Evolutionary conservation across 2,329 filamentous ascomycete species (phyloP).

Genomic region (Ophiostoma australiae): DNA sequence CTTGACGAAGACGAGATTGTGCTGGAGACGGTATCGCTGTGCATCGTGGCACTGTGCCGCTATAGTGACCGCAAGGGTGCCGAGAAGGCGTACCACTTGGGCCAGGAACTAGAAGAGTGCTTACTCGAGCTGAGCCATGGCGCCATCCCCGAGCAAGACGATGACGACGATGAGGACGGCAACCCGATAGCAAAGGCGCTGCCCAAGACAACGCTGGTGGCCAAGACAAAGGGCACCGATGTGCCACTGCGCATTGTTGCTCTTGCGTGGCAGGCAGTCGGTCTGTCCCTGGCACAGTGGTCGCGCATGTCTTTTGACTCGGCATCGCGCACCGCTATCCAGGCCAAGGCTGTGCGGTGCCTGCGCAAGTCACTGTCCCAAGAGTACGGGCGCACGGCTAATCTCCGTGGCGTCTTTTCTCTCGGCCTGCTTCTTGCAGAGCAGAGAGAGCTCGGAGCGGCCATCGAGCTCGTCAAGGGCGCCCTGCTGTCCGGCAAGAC

Average conservation of each 20-base stretch:
- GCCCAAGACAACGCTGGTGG: slow-evolving; percentile 27
- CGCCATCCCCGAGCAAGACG: slow-evolving; percentile 33
- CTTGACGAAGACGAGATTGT: slow-evolving; percentile 76
- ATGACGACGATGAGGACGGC: slow-evolving; percentile 20
- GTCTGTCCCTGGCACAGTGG: slow-evolving; percentile 82
- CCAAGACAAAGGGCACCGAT: slow-evolving; percentile 23
- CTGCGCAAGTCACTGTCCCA: slow-evolving; percentile 68
- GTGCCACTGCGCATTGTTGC: slow-evolving; percentile 60
- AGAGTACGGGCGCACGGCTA: slow-evolving; percentile 59
- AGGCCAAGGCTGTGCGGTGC: slow-evolving; percentile 69
- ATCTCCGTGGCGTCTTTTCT: slow-evolving; percentile 73
- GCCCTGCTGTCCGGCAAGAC: slow-evolving; percentile 61
- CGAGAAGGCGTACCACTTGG: slow-evolving; percentile 71
- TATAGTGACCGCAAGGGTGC: slow-evolving; percentile 71
- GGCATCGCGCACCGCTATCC: slow-evolving; percentile 64
- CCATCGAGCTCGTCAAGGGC: slow-evolving; percentile 75
- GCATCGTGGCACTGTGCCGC: slow-evolving; percentile 72
- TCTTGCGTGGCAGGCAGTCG: slow-evolving; percentile 76
- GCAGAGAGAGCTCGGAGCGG: slow-evolving; percentile 70
- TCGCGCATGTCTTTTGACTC: slow-evolving; percentile 75
- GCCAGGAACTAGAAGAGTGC: slow-evolving; percentile 67
- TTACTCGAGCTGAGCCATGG: slow-evolving; percentile 51
- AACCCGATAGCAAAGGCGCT: background rate
- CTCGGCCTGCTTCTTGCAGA: slow-evolving; percentile 84
- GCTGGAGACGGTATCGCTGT: slow-evolving; percentile 72